Conservation (phyloP, 345 rosid genomes). For the Aegle marmelos region DNA sequence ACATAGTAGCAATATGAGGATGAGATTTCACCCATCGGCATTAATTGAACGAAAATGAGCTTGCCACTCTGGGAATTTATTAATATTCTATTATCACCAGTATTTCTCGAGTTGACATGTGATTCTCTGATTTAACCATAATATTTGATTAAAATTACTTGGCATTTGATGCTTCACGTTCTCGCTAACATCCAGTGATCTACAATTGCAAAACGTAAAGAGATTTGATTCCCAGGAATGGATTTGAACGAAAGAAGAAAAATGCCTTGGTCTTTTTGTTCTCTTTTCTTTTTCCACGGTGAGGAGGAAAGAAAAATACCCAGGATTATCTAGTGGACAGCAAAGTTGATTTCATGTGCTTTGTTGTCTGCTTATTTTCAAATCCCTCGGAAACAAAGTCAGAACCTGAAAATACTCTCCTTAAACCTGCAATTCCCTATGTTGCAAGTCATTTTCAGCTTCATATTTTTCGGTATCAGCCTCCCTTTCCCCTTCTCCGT, state of each 20-base stretch:
- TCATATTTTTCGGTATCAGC: neutral
- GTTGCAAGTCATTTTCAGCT: neutral
- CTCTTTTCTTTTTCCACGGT: neutral
- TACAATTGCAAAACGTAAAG: neutral
- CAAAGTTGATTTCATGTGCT: slow-evolving; percentile 1
- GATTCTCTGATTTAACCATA: neutral
- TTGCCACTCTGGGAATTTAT: neutral
- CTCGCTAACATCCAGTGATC: neutral
- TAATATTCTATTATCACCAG: neutral
- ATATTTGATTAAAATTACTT: neutral
- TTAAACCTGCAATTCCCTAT: neutral
- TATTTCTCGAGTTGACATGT: neutral
- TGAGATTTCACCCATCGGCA: neutral
- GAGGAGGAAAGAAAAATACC: neutral
- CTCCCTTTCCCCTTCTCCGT: slow-evolving; percentile 1
- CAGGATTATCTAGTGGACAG: neutral
- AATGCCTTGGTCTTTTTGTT: neutral
- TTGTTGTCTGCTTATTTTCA: neutral
- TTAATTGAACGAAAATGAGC: neutral
- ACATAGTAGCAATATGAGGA: neutral
- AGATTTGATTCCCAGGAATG: neutral
- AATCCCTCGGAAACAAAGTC: neutral
- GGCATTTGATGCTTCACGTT: neutral
- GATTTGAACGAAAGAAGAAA: neutral
- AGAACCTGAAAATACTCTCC: neutral